These are phyloP conservation scores for Aspergillus carlsbadensis DNA, from an alignment of 495 filamentous ascomycete species.

Conservation along the genomic window DNA sequence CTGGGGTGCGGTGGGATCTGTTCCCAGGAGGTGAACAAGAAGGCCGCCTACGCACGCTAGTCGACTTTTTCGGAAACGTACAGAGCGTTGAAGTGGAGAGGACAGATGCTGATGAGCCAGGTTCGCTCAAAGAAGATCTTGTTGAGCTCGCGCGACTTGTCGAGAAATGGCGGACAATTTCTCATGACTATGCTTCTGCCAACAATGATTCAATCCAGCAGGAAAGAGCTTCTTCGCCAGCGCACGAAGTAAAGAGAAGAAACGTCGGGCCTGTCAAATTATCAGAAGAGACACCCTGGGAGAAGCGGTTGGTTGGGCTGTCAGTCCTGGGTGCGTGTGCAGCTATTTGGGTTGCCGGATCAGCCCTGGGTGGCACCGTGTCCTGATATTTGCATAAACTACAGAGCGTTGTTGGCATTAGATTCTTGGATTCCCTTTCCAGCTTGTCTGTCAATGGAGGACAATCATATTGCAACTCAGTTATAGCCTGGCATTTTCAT, in stretches of 20 bases:
- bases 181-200: slow-evolving; percentile 33
- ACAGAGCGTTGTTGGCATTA: not conserved
- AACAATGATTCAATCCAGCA: slow-evolving; percentile 37
- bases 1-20: slow-evolving; percentile 91
- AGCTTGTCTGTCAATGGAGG: not conserved
- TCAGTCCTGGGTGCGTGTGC: slow-evolving; percentile 65
- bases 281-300: slow-evolving; percentile 65
- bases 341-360: slow-evolving; percentile 65
- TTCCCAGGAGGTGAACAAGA: slow-evolving; percentile 77
- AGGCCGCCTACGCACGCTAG: slow-evolving; percentile 73
- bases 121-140: slow-evolving; percentile 71
- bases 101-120: slow-evolving; percentile 49
- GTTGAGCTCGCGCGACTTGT: slow-evolving; percentile 62
- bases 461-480: not conserved
- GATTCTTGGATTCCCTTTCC: not conserved
- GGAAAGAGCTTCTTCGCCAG: slow-evolving; percentile 19
- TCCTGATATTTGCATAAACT: slow-evolving; percentile 16
- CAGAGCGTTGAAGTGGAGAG: slow-evolving; percentile 91
- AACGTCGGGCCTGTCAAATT: slow-evolving; percentile 59
- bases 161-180: slow-evolving; percentile 42
- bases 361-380: slow-evolving; percentile 36
- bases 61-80: slow-evolving; percentile 98
- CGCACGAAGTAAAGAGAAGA: slow-evolving; percentile 29
- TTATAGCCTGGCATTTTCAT: not conserved
- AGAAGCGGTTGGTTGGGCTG: slow-evolving; percentile 65